These are phyloP conservation scores for Forsythia viridissima DNA, from an alignment of 257 asterid species.

Conservation along the genomic window DNA sequence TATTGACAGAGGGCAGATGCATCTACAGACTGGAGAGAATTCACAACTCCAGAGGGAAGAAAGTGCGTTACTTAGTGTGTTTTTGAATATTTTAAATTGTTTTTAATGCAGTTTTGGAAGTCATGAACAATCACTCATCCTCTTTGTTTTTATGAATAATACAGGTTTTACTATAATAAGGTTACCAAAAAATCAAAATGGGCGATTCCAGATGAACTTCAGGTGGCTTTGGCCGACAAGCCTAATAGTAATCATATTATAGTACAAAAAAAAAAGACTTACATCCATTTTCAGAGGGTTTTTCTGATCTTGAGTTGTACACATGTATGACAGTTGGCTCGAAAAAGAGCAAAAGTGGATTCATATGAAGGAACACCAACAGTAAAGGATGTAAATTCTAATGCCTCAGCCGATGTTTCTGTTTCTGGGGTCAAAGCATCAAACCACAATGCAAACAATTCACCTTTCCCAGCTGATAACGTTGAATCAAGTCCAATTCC, in stretches of 20 bases:
- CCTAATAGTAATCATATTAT: constrained; percentile 18
- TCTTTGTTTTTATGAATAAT: constrained; percentile 16
- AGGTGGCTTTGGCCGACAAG: constrained; percentile 52
- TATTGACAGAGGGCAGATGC: constrained; percentile 91
- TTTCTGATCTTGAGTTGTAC: constrained; percentile 22
- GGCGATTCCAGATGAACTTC: constrained; percentile 85
- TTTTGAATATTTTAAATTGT: constrained; percentile 17
- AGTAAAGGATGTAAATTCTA: constrained; percentile 35
- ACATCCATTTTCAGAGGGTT: constrained; percentile 2
- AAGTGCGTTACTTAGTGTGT: constrained; percentile 46
- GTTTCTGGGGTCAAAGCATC: constrained; percentile 44
- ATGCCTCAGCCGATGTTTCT: constrained; percentile 40
- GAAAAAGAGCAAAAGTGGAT: constrained; percentile 47
- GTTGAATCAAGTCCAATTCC: constrained; percentile 58
- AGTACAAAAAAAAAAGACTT: neutral
- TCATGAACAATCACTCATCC: neutral
- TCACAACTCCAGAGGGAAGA: constrained; percentile 67
- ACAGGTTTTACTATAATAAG: constrained; percentile 75
- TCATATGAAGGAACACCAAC: constrained; percentile 40
- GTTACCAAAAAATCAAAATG: constrained; percentile 72
- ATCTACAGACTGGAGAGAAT: constrained; percentile 91
- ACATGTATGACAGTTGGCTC: constrained; percentile 59
- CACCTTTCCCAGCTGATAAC: constrained; percentile 37
- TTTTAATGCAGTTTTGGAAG: constrained; percentile 14
- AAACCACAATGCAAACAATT: constrained; percentile 36